Conservation (phyloP, 2,329 filamentous ascomycete species). For the Teratosphaeria gauchensis region DNA sequence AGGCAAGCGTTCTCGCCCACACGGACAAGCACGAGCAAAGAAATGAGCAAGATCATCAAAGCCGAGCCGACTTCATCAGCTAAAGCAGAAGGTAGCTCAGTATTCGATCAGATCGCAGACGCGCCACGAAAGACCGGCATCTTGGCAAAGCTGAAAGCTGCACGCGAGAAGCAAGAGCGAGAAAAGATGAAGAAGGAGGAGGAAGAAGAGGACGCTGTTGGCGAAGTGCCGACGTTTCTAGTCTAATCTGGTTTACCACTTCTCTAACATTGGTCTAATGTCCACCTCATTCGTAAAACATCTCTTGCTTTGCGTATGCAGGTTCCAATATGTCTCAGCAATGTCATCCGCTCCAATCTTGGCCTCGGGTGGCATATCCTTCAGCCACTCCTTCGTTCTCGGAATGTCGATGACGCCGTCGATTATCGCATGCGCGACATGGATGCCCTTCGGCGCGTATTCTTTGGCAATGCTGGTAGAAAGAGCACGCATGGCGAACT, state of each 20-base stretch:
- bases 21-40: background rate
- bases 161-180: constrained; percentile 19
- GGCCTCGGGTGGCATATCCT: constrained; percentile 47
- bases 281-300: constrained; percentile 78
- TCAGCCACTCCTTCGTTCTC: constrained; percentile 51
- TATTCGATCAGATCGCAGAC: background rate
- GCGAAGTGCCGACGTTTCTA: constrained; percentile 36
- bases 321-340: constrained; percentile 74
- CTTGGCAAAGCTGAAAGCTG: constrained; percentile 21
- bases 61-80: background rate
- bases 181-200: constrained; percentile 17
- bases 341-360: constrained; percentile 77
- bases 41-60: background rate
- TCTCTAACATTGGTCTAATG: constrained; percentile 70
- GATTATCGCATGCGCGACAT: constrained; percentile 66
- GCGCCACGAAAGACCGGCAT: constrained; percentile 1
- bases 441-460: constrained; percentile 74
- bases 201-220: constrained; percentile 17
- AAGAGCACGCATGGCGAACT: constrained; percentile 68
- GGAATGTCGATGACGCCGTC: constrained; percentile 81
- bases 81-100: background rate
- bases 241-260: constrained; percentile 50
- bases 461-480: constrained; percentile 69
- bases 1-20: background rate
- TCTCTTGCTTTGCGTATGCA: constrained; percentile 71